phyloP scores from a whole-genome alignment of 306 rosid species.

The Cicer bijugum region DNA sequence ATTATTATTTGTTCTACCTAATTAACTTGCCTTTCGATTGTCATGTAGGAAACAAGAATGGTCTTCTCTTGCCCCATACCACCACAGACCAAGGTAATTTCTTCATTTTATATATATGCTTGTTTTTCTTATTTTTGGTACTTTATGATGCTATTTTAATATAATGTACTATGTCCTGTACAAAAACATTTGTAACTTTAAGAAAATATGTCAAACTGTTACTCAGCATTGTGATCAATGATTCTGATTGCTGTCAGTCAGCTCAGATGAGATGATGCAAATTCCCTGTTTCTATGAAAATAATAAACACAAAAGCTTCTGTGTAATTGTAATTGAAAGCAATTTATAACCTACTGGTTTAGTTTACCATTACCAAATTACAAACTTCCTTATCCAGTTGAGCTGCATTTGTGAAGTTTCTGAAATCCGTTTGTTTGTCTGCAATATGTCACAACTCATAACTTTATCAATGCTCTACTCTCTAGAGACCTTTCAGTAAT shows the following conservation, averaged over 20 bases:
- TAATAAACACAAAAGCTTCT: neutral
- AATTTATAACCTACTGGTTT: neutral
- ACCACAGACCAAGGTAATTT: slow-evolving; percentile 89
- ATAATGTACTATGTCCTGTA: slow-evolving; percentile 27
- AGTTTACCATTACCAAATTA: neutral
- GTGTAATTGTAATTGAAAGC: slow-evolving; percentile 6
- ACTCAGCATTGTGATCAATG: neutral
- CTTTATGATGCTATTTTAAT: neutral
- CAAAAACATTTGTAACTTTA: slow-evolving; percentile 8
- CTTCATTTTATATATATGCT: neutral
- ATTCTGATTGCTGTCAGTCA: neutral
- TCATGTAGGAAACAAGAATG: slow-evolving; percentile 84
- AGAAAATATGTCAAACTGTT: neutral
- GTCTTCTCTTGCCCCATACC: slow-evolving; percentile 91
- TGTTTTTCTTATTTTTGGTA: slow-evolving; percentile 16
- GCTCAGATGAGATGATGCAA: neutral
- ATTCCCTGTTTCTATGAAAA: neutral
- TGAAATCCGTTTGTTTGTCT: neutral
- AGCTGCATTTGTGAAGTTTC: neutral
- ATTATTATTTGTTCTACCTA: slow-evolving; percentile 9
- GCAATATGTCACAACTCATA: neutral
- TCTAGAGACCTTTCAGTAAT: neutral
- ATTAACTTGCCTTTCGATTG: slow-evolving; percentile 16
- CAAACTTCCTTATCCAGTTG: slow-evolving; percentile 20
- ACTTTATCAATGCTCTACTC: slow-evolving; percentile 8